Evolutionary conservation across 73 alveolate genomes (phyloP).

Genomic region (Paramecium sonneborni): DNA sequence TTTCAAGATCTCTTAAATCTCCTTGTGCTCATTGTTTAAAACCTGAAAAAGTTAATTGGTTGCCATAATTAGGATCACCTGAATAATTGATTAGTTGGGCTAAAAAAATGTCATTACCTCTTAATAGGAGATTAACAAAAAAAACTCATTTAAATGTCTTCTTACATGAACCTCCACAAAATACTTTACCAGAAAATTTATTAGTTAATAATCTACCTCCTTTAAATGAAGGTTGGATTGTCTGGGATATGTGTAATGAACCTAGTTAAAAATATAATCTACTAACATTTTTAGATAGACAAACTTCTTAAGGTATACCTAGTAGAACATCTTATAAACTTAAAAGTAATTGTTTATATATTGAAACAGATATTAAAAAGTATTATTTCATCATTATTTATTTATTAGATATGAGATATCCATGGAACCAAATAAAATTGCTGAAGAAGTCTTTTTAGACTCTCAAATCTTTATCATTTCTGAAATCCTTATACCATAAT

Average conservation of each 20-base stretch:
- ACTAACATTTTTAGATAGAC: conserved; percentile 1
- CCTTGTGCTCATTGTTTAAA: conserved; percentile 53
- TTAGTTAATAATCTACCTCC: conserved; percentile 42
- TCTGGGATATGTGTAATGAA: conserved; percentile 55
- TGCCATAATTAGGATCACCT: conserved; percentile 2
- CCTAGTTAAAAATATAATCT: conserved; percentile 35
- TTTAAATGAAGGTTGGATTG: conserved; percentile 46
- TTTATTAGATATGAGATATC: not conserved
- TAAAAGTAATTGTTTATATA: not conserved
- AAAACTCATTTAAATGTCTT: conserved; percentile 19
- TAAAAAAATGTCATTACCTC: conserved; percentile 13
- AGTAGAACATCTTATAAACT: not conserved
- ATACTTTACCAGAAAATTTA: not conserved
- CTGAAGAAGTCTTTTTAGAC: conserved; percentile 37
- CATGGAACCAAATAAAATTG: not conserved
- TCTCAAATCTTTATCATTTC: not conserved
- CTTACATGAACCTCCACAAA: conserved; percentile 1
- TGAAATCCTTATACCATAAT: not conserved
- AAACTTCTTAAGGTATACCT: not conserved
- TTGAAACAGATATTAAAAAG: not conserved
- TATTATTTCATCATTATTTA: not conserved
- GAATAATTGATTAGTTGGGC: conserved; percentile 56
- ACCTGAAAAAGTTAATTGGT: conserved; percentile 21
- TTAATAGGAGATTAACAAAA: conserved; percentile 25
- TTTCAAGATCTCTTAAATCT: conserved; percentile 29